These are phyloP conservation scores for Hordeum vulgare DNA, from an alignment of 176 grass and related monocot species.

Conservation along the genomic window MorexV3_pseudomolecules_assembly NC_058523.1:422579687-422580186, in stretches of 20 bases:
- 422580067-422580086: neutral
- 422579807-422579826: conserved; percentile 55
- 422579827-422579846: conserved; percentile 63
- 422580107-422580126: neutral
- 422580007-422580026: conserved; percentile 52
- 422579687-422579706: neutral
- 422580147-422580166: conserved; percentile 51
- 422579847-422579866: conserved; percentile 40
- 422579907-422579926: conserved; percentile 73
- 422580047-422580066: conserved; percentile 36
- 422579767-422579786: conserved; percentile 53
- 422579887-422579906: conserved; percentile 49
- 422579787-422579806: conserved; percentile 49
- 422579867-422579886: conserved; percentile 70
- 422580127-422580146: neutral
- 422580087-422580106: neutral
- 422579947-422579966: conserved; percentile 39
- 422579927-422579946: conserved; percentile 48
- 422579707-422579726: neutral
- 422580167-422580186: conserved; percentile 21
- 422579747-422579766: conserved; percentile 55
- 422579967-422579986: conserved; percentile 59
- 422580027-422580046: conserved; percentile 49
- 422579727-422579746: conserved; percentile 53
- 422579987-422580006: conserved; percentile 48